Conservation (phyloP, 1,284 basidiomycete species). For the Sporisorium sorghi region DNA sequence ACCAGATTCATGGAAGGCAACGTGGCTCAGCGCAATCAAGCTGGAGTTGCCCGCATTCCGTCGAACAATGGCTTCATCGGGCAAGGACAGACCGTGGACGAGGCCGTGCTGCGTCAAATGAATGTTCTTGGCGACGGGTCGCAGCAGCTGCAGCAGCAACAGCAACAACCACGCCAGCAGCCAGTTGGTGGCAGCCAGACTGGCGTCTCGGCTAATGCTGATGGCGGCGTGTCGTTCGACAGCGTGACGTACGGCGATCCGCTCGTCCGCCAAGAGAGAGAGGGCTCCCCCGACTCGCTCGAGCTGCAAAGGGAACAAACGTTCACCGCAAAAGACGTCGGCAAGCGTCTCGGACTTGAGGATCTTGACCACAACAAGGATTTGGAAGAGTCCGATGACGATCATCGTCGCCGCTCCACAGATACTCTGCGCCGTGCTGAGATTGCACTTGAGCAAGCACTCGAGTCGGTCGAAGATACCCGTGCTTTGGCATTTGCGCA, state of each 20-base stretch:
- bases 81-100: constrained; percentile 10
- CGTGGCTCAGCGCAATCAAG: constrained; percentile 5
- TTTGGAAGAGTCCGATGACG: constrained; percentile 33
- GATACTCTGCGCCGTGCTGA: constrained; percentile 47
- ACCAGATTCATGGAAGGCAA: constrained; percentile 3
- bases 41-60: background rate
- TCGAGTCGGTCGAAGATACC: constrained; percentile 48
- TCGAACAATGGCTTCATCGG: constrained; percentile 1
- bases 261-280: constrained; percentile 28
- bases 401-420: constrained; percentile 49
- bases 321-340: constrained; percentile 45
- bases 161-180: constrained; percentile 10
- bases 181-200: background rate
- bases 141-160: constrained; percentile 18
- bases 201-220: constrained; percentile 1
- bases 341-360: constrained; percentile 14
- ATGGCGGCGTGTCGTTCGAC: constrained; percentile 37
- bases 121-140: constrained; percentile 2
- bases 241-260: constrained; percentile 37
- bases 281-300: constrained; percentile 41
- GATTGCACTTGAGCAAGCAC: constrained; percentile 36
- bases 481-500: constrained; percentile 47
- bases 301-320: constrained; percentile 49
- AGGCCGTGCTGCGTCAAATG: constrained; percentile 28
- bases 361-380: constrained; percentile 15